phyloP scores from a whole-genome alignment of 768 basidiomycete genomes.

The Cytidiella melzeri region DNA sequence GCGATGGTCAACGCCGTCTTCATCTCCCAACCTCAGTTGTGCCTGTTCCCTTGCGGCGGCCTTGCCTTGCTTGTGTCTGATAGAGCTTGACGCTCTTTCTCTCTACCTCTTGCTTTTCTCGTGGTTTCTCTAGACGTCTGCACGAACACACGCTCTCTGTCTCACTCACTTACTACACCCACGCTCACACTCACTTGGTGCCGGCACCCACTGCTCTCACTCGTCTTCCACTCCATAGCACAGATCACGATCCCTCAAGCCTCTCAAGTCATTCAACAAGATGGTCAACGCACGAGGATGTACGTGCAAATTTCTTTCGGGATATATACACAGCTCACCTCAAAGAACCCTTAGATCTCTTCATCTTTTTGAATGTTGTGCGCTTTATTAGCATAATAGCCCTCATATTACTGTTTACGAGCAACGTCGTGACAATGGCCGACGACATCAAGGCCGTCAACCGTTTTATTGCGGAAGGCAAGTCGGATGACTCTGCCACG shows the following conservation, averaged over 20 bases:
- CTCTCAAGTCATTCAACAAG: not conserved
- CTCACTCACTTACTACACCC: not conserved
- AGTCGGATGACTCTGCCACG: constrained; percentile 26
- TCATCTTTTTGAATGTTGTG: constrained; percentile 73
- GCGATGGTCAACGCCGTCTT: not conserved
- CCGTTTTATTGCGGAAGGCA: constrained; percentile 34
- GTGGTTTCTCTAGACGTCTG: not conserved
- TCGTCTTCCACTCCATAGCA: not conserved
- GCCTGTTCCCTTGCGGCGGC: constrained; percentile 6
- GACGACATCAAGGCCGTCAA: constrained; percentile 74
- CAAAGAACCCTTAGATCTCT: constrained; percentile 45
- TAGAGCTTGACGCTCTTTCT: constrained; percentile 8
- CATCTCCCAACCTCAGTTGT: not conserved
- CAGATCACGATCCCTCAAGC: not conserved
- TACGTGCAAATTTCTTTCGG: not conserved
- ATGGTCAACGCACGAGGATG: constrained; percentile 9
- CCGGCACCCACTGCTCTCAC: constrained; percentile 3
- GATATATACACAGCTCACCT: too few relatives aligned
- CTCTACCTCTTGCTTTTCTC: not conserved
- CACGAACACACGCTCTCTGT: not conserved
- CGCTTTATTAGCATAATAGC: constrained; percentile 76
- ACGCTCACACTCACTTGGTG: constrained; percentile 1
- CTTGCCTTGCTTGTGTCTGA: not conserved
- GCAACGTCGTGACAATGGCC: constrained; percentile 67
- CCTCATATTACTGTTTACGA: constrained; percentile 73